Evolutionary conservation across 176 grass and related monocot species (phyloP), one percentile per base, ranked within the genome.

Genomic region (Carex littledalei): DNA sequence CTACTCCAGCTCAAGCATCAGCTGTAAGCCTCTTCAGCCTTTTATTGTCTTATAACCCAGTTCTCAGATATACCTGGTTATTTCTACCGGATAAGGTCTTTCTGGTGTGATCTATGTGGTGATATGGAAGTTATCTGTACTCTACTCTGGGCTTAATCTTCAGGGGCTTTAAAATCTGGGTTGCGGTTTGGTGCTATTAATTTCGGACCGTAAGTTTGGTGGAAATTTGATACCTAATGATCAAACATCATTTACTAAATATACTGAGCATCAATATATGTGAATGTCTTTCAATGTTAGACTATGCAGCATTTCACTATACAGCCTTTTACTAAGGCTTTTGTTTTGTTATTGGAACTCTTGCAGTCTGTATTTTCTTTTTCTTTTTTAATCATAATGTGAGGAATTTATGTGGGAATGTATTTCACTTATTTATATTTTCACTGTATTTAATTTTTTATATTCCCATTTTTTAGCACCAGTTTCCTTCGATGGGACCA

Each of bases 1-100:
- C 88, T 47, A 85, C 88, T 81, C 60, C 91, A 86, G 10, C 82
- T 88, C 88, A 91, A 87, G 61, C 85, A 78, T 70, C 88, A 22
- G 86, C 52, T 69, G 91, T 95, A 86, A 43, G 24, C 65, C 21
- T 79, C 37, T 57, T 15, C 37, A 78, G 6, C 74, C 55, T 84
- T 59, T 71, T 11, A 59, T 76, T 7, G 12, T 56, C 39, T 79
- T 79, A 86, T 83, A 75, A 89, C 55, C 74, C 8, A 37, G 56
- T 84, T 45, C 18, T 17, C 39, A 72, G 84, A 74, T 72, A 79
- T 31, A 21, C 32, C 45, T 75, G 65, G n/a, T 67, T 87, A 53
- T 39, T 67, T 84, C 52, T 90, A 53, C 73, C 7, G 1, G 52
- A 55, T 78, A 75, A 29, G 41, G 4, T 14, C 45, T 15, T 75